Evolutionary conservation across 495 filamentous ascomycete genomes (phyloP).

Genomic region (Penicillium fimorum): DNA sequence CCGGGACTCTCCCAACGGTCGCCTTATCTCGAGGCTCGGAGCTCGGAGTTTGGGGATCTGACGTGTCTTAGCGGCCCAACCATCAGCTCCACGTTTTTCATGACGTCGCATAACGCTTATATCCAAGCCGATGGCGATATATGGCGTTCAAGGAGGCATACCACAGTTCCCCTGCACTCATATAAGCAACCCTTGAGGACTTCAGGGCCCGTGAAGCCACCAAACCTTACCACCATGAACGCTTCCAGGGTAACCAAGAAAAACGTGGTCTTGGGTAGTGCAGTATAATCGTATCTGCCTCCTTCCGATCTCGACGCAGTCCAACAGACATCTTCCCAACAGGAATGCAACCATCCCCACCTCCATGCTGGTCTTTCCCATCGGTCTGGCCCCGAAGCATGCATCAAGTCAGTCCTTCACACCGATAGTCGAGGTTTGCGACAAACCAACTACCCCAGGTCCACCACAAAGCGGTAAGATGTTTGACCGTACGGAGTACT

Average conservation of each 20-base stretch:
- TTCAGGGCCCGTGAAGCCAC: neutral
- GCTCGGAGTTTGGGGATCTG: conserved; percentile 7
- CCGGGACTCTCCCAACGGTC: too few relatives aligned
- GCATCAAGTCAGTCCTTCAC: neutral
- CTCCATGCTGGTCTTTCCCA: neutral
- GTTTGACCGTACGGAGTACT: neutral
- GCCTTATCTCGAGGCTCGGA: neutral
- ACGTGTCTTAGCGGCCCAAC: neutral
- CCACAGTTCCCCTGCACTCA: neutral
- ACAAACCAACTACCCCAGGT: neutral
- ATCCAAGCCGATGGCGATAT: neutral
- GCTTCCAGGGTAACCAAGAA: neutral
- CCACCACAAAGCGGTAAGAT: neutral
- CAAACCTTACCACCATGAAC: neutral
- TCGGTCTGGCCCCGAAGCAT: neutral
- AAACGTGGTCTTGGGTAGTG: neutral
- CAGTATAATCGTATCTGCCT: neutral
- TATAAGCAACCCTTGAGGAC: neutral
- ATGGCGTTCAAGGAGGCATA: neutral
- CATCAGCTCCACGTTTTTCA: neutral
- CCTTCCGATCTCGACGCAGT: neutral
- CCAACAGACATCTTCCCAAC: neutral
- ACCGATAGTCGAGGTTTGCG: neutral
- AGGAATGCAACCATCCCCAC: neutral
- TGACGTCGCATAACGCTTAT: neutral